A percentile compares a stretch with the other conserved stretches of the same genome.
These are phyloP conservation scores for Posidonia oceanica DNA, from an alignment of 116 monocot species.

Conservation along the genomic window DNA sequence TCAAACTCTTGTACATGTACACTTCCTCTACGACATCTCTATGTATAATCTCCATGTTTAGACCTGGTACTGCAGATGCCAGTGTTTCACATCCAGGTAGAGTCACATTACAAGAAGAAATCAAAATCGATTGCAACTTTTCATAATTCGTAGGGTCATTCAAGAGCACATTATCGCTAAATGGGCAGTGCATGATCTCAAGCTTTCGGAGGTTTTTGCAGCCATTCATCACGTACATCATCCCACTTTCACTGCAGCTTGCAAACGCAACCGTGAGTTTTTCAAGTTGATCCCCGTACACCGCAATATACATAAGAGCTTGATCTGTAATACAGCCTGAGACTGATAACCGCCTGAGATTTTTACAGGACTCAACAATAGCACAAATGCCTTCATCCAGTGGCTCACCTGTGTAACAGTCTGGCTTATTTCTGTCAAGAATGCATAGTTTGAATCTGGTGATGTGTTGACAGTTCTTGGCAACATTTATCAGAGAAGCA, in stretches of 20 bases:
- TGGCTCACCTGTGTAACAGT: slow-evolving; percentile 33
- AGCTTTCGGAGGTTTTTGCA: slow-evolving; percentile 47
- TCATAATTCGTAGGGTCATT: slow-evolving; percentile 25
- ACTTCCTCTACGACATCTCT: slow-evolving; percentile 20
- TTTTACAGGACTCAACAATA: slow-evolving; percentile 33
- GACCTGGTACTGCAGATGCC: slow-evolving; percentile 27
- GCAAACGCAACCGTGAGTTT: slow-evolving; percentile 50
- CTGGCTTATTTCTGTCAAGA: slow-evolving; percentile 41
- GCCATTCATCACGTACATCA: slow-evolving; percentile 43
- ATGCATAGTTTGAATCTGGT: slow-evolving; percentile 53
- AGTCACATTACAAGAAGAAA: slow-evolving; percentile 45
- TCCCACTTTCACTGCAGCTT: slow-evolving; percentile 34
- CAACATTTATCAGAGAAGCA: slow-evolving; percentile 45
- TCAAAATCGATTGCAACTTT: slow-evolving; percentile 59
- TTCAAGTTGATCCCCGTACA: slow-evolving; percentile 37
- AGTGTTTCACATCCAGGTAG: slow-evolving; percentile 35
- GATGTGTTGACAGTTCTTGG: slow-evolving; percentile 56
- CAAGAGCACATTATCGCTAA: slow-evolving; percentile 37
- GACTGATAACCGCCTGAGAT: slow-evolving; percentile 23
- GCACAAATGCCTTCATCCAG: slow-evolving; percentile 54
- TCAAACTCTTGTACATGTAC: no score
- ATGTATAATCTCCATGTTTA: slow-evolving; percentile 45
- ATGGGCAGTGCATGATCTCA: slow-evolving; percentile 44
- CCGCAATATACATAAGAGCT: slow-evolving; percentile 33
- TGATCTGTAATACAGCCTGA: slow-evolving; percentile 38